Evolutionary conservation across 2,329 filamentous ascomycete genomes (phyloP).

Genomic region (Clonostachys rhizophaga): DNA sequence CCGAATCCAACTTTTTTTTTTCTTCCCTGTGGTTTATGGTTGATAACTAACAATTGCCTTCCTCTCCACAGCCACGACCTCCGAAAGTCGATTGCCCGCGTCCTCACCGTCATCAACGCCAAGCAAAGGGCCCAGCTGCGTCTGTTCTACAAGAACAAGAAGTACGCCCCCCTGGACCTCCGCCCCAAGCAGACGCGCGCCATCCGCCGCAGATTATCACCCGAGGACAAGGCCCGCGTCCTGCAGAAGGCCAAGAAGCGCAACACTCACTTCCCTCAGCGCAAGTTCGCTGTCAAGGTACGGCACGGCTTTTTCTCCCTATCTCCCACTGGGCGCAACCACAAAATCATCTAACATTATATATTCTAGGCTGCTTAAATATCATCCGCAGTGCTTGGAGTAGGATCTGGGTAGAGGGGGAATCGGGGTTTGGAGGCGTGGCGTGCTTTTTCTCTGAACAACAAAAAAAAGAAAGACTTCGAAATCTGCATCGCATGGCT

Average conservation of each 20-base stretch:
- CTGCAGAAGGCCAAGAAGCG: slow-evolving; percentile 98
- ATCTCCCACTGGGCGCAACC: too few species aligned
- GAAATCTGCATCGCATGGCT: slow-evolving; percentile 32
- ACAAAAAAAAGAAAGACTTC: slow-evolving; percentile 17
- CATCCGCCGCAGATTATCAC: slow-evolving; percentile 91
- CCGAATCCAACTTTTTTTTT: background rate
- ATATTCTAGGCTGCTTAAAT: background rate
- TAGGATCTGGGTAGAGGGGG: slow-evolving; percentile 24
- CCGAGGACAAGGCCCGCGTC: slow-evolving; percentile 79
- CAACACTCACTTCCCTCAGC: slow-evolving; percentile 91
- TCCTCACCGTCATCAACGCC: slow-evolving; percentile 99
- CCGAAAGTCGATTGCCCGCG: slow-evolving; percentile 98
- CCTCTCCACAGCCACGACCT: slow-evolving; percentile 75
- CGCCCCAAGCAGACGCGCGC: slow-evolving; percentile 97
- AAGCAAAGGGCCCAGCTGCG: slow-evolving; percentile 98
- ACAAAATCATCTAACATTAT: too few species aligned
- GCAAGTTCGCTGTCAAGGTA: slow-evolving; percentile 99
- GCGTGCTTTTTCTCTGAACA: slow-evolving; percentile 28
- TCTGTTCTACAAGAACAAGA: slow-evolving; percentile 99
- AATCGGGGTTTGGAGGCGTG: slow-evolving; percentile 24
- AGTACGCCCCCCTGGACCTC: slow-evolving; percentile 98
- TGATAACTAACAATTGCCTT: slow-evolving; percentile 7
- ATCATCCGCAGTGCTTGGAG: slow-evolving; percentile 6
- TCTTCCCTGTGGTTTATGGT: slow-evolving; percentile 1
- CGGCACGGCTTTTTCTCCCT: slow-evolving; percentile 11